Conservation (phyloP, 1,139 yeast genomes). For the Kurtzmaniella quercitrusa region DNA sequence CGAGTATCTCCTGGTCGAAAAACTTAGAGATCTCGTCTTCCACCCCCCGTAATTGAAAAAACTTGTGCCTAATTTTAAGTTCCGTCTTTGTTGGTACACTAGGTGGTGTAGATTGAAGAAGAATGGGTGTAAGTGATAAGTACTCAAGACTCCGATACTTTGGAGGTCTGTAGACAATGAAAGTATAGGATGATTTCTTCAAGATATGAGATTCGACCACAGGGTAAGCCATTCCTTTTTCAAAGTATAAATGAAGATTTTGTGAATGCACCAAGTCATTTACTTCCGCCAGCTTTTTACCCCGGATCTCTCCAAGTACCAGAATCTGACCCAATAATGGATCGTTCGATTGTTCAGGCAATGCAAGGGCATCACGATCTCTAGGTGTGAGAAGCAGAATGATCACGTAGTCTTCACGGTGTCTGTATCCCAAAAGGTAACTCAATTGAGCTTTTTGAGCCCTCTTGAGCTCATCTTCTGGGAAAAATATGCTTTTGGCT, state of each 20-base stretch:
- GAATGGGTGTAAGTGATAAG: constrained; percentile 70
- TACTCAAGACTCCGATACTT: constrained; percentile 71
- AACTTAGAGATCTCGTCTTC: background rate
- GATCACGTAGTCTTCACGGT: constrained; percentile 22
- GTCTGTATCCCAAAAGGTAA: constrained; percentile 26
- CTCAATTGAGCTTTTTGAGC: constrained; percentile 6
- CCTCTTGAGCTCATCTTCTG: constrained; percentile 24
- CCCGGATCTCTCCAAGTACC: background rate
- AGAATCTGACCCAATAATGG: constrained; percentile 1
- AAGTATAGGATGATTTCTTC: constrained; percentile 14
- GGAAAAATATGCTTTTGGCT: constrained; percentile 31
- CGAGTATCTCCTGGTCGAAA: background rate
- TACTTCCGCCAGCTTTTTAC: background rate
- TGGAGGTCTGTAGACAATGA: constrained; percentile 72
- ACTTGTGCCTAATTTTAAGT: background rate
- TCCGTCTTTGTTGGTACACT: constrained; percentile 5
- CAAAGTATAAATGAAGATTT: background rate
- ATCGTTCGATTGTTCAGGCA: background rate
- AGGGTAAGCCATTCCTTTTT: background rate
- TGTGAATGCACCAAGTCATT: background rate
- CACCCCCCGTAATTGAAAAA: background rate
- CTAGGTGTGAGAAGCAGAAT: constrained; percentile 15
- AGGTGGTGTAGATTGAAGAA: constrained; percentile 50
- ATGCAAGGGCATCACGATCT: background rate
- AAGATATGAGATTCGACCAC: background rate